These are phyloP conservation scores for Xylariaceae sp. DNA, from an alignment of 2,329 filamentous ascomycete genomes.

Conservation along the genomic window DNA sequence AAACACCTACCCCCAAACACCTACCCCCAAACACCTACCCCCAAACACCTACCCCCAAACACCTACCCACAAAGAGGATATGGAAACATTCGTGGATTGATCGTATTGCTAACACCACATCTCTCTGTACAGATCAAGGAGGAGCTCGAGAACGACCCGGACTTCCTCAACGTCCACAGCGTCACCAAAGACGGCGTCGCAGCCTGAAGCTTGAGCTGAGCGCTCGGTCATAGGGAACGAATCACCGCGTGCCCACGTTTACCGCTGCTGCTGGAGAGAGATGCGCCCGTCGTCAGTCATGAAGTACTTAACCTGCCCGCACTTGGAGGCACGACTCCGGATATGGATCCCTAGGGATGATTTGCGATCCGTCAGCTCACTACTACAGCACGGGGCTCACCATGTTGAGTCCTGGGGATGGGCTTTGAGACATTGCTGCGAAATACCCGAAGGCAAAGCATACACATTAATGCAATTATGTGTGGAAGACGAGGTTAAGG, in stretches of 20 bases:
- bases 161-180: slow-evolving; percentile 74
- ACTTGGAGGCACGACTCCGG: background rate
- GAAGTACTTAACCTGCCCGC: background rate
- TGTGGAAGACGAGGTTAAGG: background rate
- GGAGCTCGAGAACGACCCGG: slow-evolving; percentile 75
- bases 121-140: slow-evolving; percentile 68
- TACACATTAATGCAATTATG: background rate
- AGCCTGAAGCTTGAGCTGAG: slow-evolving; percentile 8
- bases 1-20: too few relatives aligned
- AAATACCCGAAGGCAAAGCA: background rate
- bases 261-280: background rate
- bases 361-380: background rate
- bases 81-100: background rate
- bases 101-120: background rate
- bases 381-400: background rate
- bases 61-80: background rate
- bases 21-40: background rate
- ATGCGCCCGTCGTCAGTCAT: background rate
- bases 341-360: background rate
- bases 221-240: background rate
- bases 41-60: too few relatives aligned
- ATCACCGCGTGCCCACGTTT: background rate
- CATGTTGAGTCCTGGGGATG: background rate
- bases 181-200: slow-evolving; percentile 40
- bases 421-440: background rate